phyloP scores from a whole-genome alignment of 306 rosid species.

The Cicer judaicum region DNA sequence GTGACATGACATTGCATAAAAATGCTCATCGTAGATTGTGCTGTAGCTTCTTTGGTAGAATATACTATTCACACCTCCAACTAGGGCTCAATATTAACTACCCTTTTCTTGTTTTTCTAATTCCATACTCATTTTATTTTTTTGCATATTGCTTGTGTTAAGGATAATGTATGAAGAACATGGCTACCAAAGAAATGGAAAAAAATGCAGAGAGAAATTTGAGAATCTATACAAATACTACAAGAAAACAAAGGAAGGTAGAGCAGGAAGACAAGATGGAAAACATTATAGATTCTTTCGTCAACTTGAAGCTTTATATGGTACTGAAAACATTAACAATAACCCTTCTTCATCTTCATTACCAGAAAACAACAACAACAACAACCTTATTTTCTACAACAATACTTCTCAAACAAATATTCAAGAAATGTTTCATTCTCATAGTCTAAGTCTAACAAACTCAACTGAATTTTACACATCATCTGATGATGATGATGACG shows the following conservation, averaged over 20 bases:
- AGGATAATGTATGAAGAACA: conserved; percentile 97
- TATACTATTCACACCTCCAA: conserved; percentile 27
- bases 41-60: background rate
- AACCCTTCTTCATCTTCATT: conserved; percentile 41
- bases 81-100: conserved; percentile 49
- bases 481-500: conserved; percentile 48
- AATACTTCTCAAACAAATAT: too few species aligned
- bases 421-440: conserved; percentile 56
- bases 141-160: conserved; percentile 14
- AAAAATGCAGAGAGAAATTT: conserved; percentile 97
- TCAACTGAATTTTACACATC: conserved; percentile 79
- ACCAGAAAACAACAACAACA: conserved; percentile 61
- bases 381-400: background rate
- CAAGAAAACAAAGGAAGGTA: conserved; percentile 97
- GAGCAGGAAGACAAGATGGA: conserved; percentile 97
- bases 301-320: conserved; percentile 95
- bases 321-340: conserved; percentile 60
- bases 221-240: conserved; percentile 95
- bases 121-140: background rate
- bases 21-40: conserved; percentile 18
- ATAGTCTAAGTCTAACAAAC: conserved; percentile 81
- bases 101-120: background rate
- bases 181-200: conserved; percentile 96
- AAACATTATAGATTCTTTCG: conserved; percentile 96
- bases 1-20: background rate